A percentile compares a stretch with the other conserved stretches of the same genome.
Conservation (phyloP, 768 basidiomycete genomes). For the Dendrothele bispora region DNA sequence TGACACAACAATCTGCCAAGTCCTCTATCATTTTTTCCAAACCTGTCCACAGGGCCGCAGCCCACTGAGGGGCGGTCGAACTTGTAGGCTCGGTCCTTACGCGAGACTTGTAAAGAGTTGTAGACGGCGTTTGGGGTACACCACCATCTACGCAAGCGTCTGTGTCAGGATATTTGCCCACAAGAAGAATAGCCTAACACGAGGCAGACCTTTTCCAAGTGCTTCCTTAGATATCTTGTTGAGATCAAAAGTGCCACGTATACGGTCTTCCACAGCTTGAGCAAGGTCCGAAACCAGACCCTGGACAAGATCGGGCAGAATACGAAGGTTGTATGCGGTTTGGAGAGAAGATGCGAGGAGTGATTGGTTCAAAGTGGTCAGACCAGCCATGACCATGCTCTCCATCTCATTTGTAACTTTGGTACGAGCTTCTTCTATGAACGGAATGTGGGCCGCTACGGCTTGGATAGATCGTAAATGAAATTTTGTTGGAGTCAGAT, state of each 20-base stretch:
- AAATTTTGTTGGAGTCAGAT: conserved; percentile 29
- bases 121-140: background rate
- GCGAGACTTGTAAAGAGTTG: conserved; percentile 70
- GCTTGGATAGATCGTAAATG: conserved; percentile 75
- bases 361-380: conserved; percentile 84
- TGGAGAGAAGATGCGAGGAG: conserved; percentile 91
- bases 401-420: conserved; percentile 88
- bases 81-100: conserved; percentile 90
- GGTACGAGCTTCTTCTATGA: conserved; percentile 68
- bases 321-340: conserved; percentile 90
- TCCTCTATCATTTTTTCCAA: conserved; percentile 85
- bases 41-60: conserved; percentile 75
- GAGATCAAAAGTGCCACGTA: conserved; percentile 83
- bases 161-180: too few species aligned
- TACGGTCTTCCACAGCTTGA: conserved; percentile 79
- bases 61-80: conserved; percentile 84
- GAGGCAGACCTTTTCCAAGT: conserved; percentile 64
- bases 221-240: conserved; percentile 85
- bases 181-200: background rate
- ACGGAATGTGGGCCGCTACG: conserved; percentile 66
- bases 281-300: conserved; percentile 77
- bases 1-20: conserved; percentile 88
- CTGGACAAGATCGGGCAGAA: conserved; percentile 81
- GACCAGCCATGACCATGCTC: conserved; percentile 79
- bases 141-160: too few species aligned